Evolutionary conservation across 2,329 filamentous ascomycete genomes (phyloP).

Genomic region (Ophiocordyceps camponoti-saundersi): DNA sequence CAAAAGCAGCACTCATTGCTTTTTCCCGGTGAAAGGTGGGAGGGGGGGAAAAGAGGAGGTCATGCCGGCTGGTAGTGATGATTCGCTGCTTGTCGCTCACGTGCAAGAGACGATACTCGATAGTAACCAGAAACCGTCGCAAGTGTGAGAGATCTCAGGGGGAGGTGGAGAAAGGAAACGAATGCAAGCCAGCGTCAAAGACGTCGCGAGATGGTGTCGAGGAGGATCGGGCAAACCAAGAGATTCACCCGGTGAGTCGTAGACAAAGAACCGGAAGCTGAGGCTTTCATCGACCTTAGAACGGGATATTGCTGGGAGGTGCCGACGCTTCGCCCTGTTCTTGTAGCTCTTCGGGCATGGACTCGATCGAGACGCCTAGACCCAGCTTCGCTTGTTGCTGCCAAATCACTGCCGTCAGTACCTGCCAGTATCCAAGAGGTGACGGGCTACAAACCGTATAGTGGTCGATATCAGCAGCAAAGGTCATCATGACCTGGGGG

Average conservation of each 20-base stretch:
- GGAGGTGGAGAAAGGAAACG: not conserved
- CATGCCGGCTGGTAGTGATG: too few species aligned
- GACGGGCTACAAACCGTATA: constrained; percentile 52
- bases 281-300: constrained; percentile 25
- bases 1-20: too few species aligned
- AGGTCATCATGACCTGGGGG: constrained; percentile 80
- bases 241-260: not conserved
- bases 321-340: constrained; percentile 57
- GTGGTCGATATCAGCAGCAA: constrained; percentile 94
- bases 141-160: too few species aligned
- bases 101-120: too few species aligned
- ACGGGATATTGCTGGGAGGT: constrained; percentile 41
- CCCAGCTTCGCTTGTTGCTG: constrained; percentile 93
- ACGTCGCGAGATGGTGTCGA: not conserved
- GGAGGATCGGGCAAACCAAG: constrained; percentile 3
- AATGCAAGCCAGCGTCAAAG: not conserved
- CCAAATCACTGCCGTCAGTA: constrained; percentile 6
- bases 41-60: too few species aligned
- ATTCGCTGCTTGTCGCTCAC: too few species aligned
- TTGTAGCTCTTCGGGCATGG: constrained; percentile 69
- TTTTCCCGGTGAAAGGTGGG: too few species aligned
- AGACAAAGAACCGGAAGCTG: not conserved
- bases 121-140: too few species aligned
- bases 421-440: constrained; percentile 6
- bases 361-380: constrained; percentile 82